These are phyloP conservation scores for Annulohypoxylon nitens DNA, from an alignment of 495 filamentous ascomycete genomes.

Conservation along the genomic window DNA sequence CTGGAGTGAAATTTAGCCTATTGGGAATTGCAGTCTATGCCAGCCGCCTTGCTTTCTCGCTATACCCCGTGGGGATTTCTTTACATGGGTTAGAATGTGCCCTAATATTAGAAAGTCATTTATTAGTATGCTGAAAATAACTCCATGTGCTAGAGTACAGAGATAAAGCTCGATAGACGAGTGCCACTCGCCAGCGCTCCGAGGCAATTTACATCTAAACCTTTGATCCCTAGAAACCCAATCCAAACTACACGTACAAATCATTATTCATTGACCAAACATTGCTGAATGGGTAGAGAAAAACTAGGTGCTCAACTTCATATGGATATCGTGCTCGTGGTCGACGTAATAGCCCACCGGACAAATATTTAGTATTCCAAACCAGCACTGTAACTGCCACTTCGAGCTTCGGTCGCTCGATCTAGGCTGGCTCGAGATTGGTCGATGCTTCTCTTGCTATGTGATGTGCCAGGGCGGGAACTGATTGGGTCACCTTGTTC, in stretches of 20 bases:
- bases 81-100: constrained; percentile 14
- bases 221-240: background rate
- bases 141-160: constrained; percentile 12
- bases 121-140: constrained; percentile 21
- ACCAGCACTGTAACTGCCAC: constrained; percentile 61
- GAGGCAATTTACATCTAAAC: constrained; percentile 22
- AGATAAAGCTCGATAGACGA: constrained; percentile 24
- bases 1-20: constrained; percentile 47
- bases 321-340: background rate
- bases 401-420: constrained; percentile 58
- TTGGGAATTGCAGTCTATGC: constrained; percentile 26
- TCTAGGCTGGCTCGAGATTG: constrained; percentile 58
- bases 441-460: constrained; percentile 51
- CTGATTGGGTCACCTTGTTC: constrained; percentile 56
- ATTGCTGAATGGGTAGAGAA: constrained; percentile 2
- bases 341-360: constrained; percentile 17
- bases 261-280: background rate
- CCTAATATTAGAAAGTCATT: constrained; percentile 23
- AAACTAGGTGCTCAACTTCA: constrained; percentile 8
- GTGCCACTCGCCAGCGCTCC: constrained; percentile 2
- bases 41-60: constrained; percentile 12
- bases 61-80: constrained; percentile 31
- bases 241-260: background rate
- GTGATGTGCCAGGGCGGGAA: constrained; percentile 47
- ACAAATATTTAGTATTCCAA: constrained; percentile 56